These are phyloP conservation scores for Ascochyta fabae DNA, from an alignment of 2,329 filamentous ascomycete species.

Conservation along the genomic window DNA sequence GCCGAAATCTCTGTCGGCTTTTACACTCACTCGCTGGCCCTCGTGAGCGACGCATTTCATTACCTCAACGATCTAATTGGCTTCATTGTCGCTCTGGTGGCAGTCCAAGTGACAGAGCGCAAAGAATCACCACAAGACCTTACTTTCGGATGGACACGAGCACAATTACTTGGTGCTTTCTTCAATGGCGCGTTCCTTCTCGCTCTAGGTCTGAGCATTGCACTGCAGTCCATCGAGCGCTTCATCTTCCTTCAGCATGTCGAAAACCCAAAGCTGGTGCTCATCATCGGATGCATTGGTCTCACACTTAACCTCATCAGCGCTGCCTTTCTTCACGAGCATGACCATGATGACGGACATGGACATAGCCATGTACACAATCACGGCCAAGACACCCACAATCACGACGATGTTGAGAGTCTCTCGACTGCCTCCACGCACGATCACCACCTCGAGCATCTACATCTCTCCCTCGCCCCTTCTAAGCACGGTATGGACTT, in stretches of 20 bases:
- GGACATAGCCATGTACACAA: constrained; percentile 31
- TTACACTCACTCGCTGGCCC: constrained; percentile 72
- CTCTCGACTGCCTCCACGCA: constrained; percentile 25
- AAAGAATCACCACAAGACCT: constrained; percentile 64
- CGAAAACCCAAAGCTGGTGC: constrained; percentile 68
- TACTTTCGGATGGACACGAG: constrained; percentile 79
- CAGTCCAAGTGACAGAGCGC: constrained; percentile 64
- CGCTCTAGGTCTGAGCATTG: constrained; percentile 73
- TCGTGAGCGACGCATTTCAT: constrained; percentile 80
- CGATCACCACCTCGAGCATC: constrained; percentile 33
- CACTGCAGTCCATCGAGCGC: constrained; percentile 74
- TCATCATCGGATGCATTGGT: constrained; percentile 73
- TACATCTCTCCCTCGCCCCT: constrained; percentile 31
- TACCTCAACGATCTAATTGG: constrained; percentile 77
- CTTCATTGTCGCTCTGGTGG: constrained; percentile 70
- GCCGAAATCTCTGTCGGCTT: constrained; percentile 66
- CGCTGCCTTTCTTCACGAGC: constrained; percentile 66
- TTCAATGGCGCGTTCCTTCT: constrained; percentile 81
- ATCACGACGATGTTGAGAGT: constrained; percentile 22
- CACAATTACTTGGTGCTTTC: constrained; percentile 75
- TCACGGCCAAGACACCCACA: constrained; percentile 20
- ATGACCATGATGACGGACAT: constrained; percentile 53
- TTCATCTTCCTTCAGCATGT: constrained; percentile 66
- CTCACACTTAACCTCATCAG: constrained; percentile 72
- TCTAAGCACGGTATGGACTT: constrained; percentile 58